phyloP scores from a whole-genome alignment of 2,329 filamentous ascomycete genomes.

The Penicillium sp. region DNA sequence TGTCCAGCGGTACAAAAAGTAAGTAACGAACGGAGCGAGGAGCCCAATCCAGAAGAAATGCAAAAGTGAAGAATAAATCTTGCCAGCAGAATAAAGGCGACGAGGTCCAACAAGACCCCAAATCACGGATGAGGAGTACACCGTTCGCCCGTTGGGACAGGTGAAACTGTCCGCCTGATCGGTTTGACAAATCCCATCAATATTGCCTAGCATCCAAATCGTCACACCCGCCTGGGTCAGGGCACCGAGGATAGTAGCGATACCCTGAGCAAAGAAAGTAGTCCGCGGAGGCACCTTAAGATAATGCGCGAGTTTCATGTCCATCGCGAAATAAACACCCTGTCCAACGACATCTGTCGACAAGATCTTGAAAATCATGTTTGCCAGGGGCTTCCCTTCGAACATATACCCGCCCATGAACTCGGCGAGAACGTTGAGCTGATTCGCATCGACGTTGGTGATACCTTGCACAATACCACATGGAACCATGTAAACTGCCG shows the following conservation, averaged over 20 bases:
- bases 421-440: constrained; percentile 46
- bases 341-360: constrained; percentile 47
- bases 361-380: constrained; percentile 49
- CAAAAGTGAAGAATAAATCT: constrained; percentile 49
- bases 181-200: constrained; percentile 43
- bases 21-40: constrained; percentile 22
- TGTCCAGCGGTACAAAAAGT: constrained; percentile 27
- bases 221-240: constrained; percentile 44
- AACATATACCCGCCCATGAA: constrained; percentile 50
- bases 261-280: constrained; percentile 50
- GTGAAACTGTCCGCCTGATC: constrained; percentile 49
- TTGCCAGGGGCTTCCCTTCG: constrained; percentile 45
- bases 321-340: constrained; percentile 49
- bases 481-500: constrained; percentile 46
- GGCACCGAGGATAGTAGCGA: constrained; percentile 50
- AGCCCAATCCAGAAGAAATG: constrained; percentile 56
- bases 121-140: constrained; percentile 51
- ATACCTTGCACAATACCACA: constrained; percentile 48
- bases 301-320: constrained; percentile 56
- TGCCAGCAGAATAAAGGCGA: constrained; percentile 49
- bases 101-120: constrained; percentile 56
- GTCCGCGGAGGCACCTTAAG: constrained; percentile 52
- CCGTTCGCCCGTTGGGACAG: constrained; percentile 52
- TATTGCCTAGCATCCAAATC: constrained; percentile 41
- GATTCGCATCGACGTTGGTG: constrained; percentile 47